phyloP scores from a whole-genome alignment of 1,139 yeast species.

The Geotrichum australiense region DNA sequence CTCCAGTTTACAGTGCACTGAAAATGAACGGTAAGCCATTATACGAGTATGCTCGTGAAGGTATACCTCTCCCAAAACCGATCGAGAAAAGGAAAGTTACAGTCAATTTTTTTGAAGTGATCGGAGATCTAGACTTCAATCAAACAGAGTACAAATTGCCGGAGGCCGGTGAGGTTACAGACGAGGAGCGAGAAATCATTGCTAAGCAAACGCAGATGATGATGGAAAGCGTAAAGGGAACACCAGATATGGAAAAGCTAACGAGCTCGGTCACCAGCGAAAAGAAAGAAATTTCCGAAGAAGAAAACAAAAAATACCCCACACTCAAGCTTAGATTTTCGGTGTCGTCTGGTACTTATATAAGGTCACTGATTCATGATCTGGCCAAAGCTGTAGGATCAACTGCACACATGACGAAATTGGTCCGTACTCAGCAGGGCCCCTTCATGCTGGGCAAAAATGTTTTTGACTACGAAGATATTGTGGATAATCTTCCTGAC shows the following conservation, averaged over 20 bases:
- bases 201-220: constrained; percentile 13
- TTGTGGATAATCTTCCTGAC: constrained; percentile 27
- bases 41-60: constrained; percentile 90
- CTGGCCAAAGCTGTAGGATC: constrained; percentile 75
- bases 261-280: constrained; percentile 8
- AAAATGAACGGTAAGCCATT: constrained; percentile 92
- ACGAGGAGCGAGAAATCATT: constrained; percentile 14
- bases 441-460: constrained; percentile 73
- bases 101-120: constrained; percentile 49
- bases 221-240: constrained; percentile 7
- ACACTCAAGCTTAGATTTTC: constrained; percentile 58
- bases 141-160: constrained; percentile 15
- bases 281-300: not conserved
- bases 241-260: constrained; percentile 8
- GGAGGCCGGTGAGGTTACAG: constrained; percentile 13
- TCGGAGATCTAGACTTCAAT: constrained; percentile 20
- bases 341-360: constrained; percentile 94
- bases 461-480: constrained; percentile 61
- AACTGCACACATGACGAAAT: constrained; percentile 83
- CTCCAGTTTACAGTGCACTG: constrained; percentile 91
- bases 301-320: constrained; percentile 11
- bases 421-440: constrained; percentile 68
- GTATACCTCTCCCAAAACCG: constrained; percentile 72
- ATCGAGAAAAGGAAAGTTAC: constrained; percentile 71
- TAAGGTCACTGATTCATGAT: constrained; percentile 83